A percentile compares a stretch with the other conserved stretches of the same genome.
phyloP scores from a whole-genome alignment of 352 stramenopile genomes.

The Globisporangium emineosum region DNA sequence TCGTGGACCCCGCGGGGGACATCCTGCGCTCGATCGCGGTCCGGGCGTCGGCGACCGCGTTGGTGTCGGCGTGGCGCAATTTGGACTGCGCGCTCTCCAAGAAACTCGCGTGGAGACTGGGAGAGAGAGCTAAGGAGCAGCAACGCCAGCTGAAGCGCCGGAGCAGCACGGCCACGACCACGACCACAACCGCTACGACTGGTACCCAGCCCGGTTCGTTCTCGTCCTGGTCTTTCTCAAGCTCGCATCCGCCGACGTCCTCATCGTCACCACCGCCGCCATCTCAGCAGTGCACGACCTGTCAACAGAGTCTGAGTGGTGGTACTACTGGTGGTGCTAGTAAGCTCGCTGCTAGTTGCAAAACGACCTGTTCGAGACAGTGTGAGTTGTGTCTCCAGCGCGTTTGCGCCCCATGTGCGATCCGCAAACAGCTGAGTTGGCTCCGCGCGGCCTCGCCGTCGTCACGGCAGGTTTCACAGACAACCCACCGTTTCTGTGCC shows the following conservation, averaged over 20 bases:
- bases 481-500: not conserved
- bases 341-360: not conserved
- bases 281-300: not conserved
- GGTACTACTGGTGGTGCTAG: not conserved
- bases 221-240: not conserved
- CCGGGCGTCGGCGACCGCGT: constrained; percentile 25
- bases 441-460: not conserved
- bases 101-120: not conserved
- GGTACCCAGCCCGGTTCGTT: not conserved
- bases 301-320: not conserved
- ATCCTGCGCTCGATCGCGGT: constrained; percentile 38
- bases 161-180: not conserved
- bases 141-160: not conserved
- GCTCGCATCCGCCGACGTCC: not conserved
- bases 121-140: not conserved
- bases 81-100: not conserved
- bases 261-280: not conserved
- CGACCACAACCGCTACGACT: not conserved
- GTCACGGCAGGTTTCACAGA: not conserved
- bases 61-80: constrained; percentile 4
- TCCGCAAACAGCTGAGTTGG: not conserved
- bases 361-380: not conserved
- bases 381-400: not conserved
- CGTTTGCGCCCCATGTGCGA: not conserved
- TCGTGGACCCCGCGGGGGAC: constrained; percentile 16